Conservation (phyloP, 352 stramenopile genomes). For the Plasmopara halstedii region DNA sequence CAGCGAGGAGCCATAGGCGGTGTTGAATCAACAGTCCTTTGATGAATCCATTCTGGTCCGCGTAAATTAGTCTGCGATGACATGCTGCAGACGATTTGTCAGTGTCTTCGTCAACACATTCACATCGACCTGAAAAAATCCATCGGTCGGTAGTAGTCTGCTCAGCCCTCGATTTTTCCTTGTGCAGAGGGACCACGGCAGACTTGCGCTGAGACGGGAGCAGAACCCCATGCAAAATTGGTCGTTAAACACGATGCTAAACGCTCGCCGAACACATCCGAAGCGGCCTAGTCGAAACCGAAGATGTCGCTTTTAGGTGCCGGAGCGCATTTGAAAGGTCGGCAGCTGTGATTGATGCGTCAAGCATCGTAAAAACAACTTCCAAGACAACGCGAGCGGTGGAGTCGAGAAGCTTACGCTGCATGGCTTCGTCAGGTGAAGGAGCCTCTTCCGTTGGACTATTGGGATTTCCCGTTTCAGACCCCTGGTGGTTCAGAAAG, state of each 20-base stretch:
- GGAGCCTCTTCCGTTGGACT: background rate
- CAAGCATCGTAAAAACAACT: background rate
- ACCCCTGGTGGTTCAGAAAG: background rate
- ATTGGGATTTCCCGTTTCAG: background rate
- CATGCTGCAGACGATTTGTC: background rate
- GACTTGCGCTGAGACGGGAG: background rate
- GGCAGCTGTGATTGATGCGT: background rate
- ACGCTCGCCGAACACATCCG: background rate
- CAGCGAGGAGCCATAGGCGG: background rate
- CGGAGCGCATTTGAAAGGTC: background rate
- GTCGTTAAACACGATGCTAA: background rate
- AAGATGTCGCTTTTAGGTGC: background rate
- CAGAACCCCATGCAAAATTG: background rate
- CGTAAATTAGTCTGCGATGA: background rate
- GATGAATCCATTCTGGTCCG: background rate
- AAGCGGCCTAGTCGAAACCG: background rate
- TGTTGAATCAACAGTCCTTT: background rate
- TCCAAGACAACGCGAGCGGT: background rate
- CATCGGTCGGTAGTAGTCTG: background rate
- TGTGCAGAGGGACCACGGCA: background rate
- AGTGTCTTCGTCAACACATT: background rate
- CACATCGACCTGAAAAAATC: background rate
- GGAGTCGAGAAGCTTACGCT: background rate
- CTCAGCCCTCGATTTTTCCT: background rate
- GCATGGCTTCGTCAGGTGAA: background rate